Conservation (phyloP, 441 rosid species). For the Metrosideros polymorpha region DNA sequence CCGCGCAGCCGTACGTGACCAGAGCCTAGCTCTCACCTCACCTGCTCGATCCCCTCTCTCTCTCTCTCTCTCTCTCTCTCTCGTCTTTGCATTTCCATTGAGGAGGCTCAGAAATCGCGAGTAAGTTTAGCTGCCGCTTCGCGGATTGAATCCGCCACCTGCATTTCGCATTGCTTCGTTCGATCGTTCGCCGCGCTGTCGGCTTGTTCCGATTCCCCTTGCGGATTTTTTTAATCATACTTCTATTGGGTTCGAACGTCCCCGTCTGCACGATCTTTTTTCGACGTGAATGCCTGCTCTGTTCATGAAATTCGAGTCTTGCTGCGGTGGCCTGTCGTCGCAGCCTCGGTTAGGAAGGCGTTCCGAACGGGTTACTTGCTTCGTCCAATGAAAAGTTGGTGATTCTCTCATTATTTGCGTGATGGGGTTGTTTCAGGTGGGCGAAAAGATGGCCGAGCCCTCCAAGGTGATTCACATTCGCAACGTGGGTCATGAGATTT, state of each 20-base stretch:
- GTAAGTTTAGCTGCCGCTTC: background rate
- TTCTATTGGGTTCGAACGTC: background rate
- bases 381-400: background rate
- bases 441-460: slow-evolving; percentile 60
- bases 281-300: background rate
- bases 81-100: slow-evolving; percentile 11
- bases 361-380: background rate
- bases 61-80: slow-evolving; percentile 8
- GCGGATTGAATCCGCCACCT: background rate
- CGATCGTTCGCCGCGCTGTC: background rate
- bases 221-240: background rate
- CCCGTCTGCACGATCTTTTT: background rate
- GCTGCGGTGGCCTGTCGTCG: background rate
- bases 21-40: background rate
- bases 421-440: background rate
- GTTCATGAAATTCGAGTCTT: background rate
- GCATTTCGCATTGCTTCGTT: background rate
- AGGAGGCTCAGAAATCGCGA: background rate
- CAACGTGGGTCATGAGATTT: slow-evolving; percentile 94
- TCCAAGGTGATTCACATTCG: slow-evolving; percentile 98
- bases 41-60: background rate
- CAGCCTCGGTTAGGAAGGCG: background rate
- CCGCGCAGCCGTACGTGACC: background rate
- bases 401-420: background rate
- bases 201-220: background rate